A percentile compares a stretch with the other conserved stretches of the same genome.
Conservation (phyloP, 2,329 filamentous ascomycete genomes). For the Erysiphe pulchra region DNA sequence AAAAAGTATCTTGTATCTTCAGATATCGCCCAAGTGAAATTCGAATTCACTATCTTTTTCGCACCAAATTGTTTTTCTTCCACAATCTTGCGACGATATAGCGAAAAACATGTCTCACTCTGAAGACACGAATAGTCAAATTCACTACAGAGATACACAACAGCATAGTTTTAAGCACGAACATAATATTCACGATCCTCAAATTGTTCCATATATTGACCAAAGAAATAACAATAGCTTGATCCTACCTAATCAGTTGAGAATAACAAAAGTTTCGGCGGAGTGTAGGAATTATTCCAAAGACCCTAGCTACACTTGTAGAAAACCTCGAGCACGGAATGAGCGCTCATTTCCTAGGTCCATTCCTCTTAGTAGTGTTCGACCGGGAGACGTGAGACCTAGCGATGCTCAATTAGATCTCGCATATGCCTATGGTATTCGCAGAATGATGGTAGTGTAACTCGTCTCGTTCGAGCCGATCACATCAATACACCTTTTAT, state of each 20-base stretch:
- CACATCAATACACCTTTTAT: conserved; percentile 17
- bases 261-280: not conserved
- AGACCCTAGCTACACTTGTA: not conserved
- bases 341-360: not conserved
- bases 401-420: conserved; percentile 6
- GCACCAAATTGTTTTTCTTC: not conserved
- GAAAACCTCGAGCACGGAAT: not conserved
- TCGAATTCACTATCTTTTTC: not conserved
- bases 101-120: not conserved
- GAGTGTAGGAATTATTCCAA: not conserved
- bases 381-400: conserved; percentile 7
- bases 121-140: not conserved
- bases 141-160: not conserved
- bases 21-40: too few species aligned
- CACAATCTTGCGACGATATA: not conserved
- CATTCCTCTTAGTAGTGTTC: conserved; percentile 5
- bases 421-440: conserved; percentile 24
- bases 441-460: conserved; percentile 27
- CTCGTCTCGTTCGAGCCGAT: conserved; percentile 29
- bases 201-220: not conserved
- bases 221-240: not conserved
- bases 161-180: not conserved
- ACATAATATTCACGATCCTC: not conserved
- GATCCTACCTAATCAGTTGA: not conserved
- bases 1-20: too few species aligned